Conservation (phyloP, 345 rosid genomes). For the Rubroshorea leprosula region DNA sequence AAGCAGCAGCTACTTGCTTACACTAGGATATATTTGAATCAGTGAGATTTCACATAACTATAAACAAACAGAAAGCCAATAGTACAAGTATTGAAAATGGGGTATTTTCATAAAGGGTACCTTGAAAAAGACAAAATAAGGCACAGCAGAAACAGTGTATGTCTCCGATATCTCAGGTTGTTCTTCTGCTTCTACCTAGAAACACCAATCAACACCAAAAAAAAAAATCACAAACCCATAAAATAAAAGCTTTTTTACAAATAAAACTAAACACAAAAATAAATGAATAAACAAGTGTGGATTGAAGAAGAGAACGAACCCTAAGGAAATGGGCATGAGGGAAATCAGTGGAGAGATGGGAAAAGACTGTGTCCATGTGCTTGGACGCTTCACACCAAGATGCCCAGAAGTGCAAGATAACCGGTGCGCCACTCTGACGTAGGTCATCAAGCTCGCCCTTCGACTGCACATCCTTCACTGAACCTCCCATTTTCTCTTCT, state of each 20-base stretch:
- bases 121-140: constrained; percentile 84
- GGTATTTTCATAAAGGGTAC: constrained; percentile 33
- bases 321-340: constrained; percentile 72
- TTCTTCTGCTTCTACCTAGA: constrained; percentile 96
- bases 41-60: not conserved
- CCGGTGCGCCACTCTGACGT: constrained; percentile 43
- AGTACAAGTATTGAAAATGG: no score
- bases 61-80: not conserved
- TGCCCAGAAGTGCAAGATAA: constrained; percentile 90
- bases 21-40: no score
- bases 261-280: not conserved
- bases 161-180: constrained; percentile 87
- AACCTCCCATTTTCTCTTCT: constrained; percentile 45
- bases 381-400: constrained; percentile 99
- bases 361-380: constrained; percentile 96
- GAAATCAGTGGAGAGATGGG: constrained; percentile 88
- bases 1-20: no score
- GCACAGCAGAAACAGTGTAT: constrained; percentile 81
- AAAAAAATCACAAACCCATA: not conserved
- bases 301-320: constrained; percentile 31
- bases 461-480: constrained; percentile 79
- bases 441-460: constrained; percentile 73
- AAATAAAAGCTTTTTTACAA: not conserved
- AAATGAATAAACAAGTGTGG: not conserved
- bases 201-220: not conserved